Conservation (phyloP, 108 stramenopile species). For the Cyclotella atomus region DNA sequence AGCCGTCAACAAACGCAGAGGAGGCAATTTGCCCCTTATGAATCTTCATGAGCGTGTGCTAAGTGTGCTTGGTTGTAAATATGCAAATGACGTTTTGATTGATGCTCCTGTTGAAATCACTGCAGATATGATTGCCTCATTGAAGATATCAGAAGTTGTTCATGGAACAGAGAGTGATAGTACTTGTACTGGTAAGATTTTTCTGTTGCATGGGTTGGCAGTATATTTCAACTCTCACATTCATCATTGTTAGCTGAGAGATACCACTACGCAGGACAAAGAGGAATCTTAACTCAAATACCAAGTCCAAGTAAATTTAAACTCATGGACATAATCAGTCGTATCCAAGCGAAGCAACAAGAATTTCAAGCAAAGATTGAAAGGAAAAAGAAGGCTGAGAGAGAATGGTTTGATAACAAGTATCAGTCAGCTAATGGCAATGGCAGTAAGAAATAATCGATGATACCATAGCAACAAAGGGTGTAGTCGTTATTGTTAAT, state of each 20-base stretch:
- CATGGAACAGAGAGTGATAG: conserved; percentile 60
- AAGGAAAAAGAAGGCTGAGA: conserved; percentile 79
- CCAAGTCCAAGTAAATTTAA: conserved; percentile 66
- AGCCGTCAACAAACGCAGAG: conserved; percentile 86
- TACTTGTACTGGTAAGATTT: conserved; percentile 16
- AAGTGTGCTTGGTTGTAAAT: conserved; percentile 91
- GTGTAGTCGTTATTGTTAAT: too few species aligned
- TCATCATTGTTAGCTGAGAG: conserved; percentile 40
- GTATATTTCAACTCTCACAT: background rate
- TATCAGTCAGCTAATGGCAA: conserved; percentile 40
- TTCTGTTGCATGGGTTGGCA: too few species aligned
- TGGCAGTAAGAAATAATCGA: background rate
- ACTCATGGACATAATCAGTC: conserved; percentile 62
- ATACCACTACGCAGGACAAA: conserved; percentile 63
- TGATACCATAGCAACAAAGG: too few species aligned
- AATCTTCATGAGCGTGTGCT: conserved; percentile 96
- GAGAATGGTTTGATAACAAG: conserved; percentile 75
- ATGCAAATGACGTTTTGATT: conserved; percentile 96
- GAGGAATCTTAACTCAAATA: conserved; percentile 60
- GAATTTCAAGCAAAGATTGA: conserved; percentile 79
- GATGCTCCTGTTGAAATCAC: conserved; percentile 93
- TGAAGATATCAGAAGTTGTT: conserved; percentile 78
- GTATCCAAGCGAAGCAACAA: conserved; percentile 80
- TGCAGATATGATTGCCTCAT: conserved; percentile 90
- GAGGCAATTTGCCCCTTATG: conserved; percentile 89